Conservation (phyloP, 140 eudicot species). For the Cichorium intybus region DNA sequence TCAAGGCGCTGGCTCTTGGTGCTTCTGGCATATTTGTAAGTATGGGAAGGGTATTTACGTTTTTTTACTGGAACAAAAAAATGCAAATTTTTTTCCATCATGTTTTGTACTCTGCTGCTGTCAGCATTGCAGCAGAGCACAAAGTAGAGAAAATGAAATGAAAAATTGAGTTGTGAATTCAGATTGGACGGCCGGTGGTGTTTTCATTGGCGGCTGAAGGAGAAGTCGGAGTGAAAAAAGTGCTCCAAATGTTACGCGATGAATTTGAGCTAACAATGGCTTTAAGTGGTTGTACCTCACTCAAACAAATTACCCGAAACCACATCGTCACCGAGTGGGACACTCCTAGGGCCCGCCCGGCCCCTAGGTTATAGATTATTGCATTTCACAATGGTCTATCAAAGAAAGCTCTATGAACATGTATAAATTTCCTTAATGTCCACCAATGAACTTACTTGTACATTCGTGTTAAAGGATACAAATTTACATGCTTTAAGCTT, state of each 20-base stretch:
- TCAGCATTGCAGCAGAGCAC: too few species aligned
- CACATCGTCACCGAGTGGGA: conserved; percentile 96
- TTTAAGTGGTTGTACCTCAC: conserved; percentile 83
- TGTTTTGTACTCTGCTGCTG: too few species aligned
- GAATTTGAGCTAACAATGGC: conserved; percentile 98
- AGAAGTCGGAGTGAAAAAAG: conserved; percentile 88
- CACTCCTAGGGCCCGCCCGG: conserved; percentile 54
- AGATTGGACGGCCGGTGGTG: conserved; percentile 98
- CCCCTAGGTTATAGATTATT: conserved; percentile 47
- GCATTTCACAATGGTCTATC: conserved; percentile 6
- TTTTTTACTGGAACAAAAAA: too few species aligned
- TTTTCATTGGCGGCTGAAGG: conserved; percentile 96
- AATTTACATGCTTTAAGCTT: background rate
- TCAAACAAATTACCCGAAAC: conserved; percentile 73
- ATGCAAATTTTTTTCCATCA: too few species aligned
- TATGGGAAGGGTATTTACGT: too few species aligned
- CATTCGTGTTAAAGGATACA: conserved; percentile 19
- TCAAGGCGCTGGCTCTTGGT: conserved; percentile 91
- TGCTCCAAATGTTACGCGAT: conserved; percentile 85
- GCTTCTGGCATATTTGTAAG: conserved; percentile 97
- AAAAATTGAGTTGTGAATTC: conserved; percentile 6
- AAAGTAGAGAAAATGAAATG: too few species aligned
- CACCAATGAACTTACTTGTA: conserved; percentile 7
- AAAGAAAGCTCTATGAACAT: conserved; percentile 17
- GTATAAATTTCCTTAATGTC: conserved; percentile 11